Evolutionary conservation across 331 rosid genomes (phyloP), one percentile per base, ranked within the genome.

Genomic region (Stylosanthes scabra): DNA sequence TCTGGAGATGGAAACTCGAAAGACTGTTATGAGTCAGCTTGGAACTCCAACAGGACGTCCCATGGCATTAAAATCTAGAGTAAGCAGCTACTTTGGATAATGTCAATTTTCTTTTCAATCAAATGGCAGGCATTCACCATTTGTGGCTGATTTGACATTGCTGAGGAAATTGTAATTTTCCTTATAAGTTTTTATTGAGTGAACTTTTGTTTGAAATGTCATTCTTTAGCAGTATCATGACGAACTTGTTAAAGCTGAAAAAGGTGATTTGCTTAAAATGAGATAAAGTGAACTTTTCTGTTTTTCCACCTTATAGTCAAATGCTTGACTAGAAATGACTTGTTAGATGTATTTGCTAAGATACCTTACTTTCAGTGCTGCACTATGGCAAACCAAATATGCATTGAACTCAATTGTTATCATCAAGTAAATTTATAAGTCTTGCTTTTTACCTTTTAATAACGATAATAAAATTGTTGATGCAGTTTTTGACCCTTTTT

Each of bases 1-100:
- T n/a, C n/a, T n/a, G 96, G 98, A 90, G 80, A 86, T 86, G 85
- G 98, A 86, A 68, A 83, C 89, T 49, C 93, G 83, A 71, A 89
- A 84, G 88, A 89, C 93, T 40, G 70, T 83, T 28, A 90, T 86
- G 93, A 85, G 89, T 82, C 92, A 93, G 74, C 91, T 84, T 66
- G 96, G 88, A 60, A 86, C 89, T 63, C 89, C 89, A 81, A 82
- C 80, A 70, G 78, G 90, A 68, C 96, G 97, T 28, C 91, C 93
- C 45, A 83, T 83, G n/a, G 82, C 87, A 57, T 79, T 93, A 77
- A 90, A 89, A 82, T 93, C 98, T 55, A 89, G 98, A 83, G 98
- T 93, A 86, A 91, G 93, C 70, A 63, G 74, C 62, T 78, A 34
- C 39, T 63, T 68, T 60, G 10, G 37, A 40, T 31, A 51, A 72